A percentile compares a stretch with the other conserved stretches of the same genome.
These are phyloP conservation scores for Arthonia radiata DNA, from an alignment of 495 filamentous ascomycete species.

Conservation along the genomic window DNA sequence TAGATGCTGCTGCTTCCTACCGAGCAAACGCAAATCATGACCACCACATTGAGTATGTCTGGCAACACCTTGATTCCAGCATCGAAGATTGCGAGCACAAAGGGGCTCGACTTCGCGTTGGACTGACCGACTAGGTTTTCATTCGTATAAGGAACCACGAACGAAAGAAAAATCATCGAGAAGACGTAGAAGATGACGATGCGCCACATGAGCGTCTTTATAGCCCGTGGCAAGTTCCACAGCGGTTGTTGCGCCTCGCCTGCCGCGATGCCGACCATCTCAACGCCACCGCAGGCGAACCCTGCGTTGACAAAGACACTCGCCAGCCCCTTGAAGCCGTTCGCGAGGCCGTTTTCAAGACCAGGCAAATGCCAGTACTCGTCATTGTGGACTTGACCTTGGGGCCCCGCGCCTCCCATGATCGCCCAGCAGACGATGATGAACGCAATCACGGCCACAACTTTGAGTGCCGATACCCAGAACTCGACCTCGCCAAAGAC, in stretches of 20 bases:
- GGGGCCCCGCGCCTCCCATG: slow-evolving; percentile 12
- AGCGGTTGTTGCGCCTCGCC: neutral
- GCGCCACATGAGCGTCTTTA: neutral
- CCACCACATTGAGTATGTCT: slow-evolving; percentile 11
- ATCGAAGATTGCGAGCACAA: slow-evolving; percentile 13
- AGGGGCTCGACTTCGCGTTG: slow-evolving; percentile 15
- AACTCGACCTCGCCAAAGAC: neutral
- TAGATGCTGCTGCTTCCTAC: slow-evolving; percentile 13
- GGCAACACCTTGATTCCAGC: slow-evolving; percentile 10
- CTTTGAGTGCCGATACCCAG: neutral
- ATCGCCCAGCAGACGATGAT: slow-evolving; percentile 10
- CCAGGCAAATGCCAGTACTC: slow-evolving; percentile 9
- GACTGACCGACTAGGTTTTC: neutral
- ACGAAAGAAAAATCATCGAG: neutral
- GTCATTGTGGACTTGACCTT: slow-evolving; percentile 9
- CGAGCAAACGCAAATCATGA: slow-evolving; percentile 11
- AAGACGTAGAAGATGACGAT: neutral
- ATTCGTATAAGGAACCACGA: neutral
- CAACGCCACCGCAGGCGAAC: slow-evolving; percentile 49
- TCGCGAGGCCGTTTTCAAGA: slow-evolving; percentile 13
- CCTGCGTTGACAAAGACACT: slow-evolving; percentile 49
- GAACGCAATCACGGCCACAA: slow-evolving; percentile 1
- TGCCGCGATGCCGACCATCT: slow-evolving; percentile 47
- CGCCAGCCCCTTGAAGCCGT: slow-evolving; percentile 39
- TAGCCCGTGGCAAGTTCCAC: neutral